Evolutionary conservation across 1,284 basidiomycete genomes (phyloP).

Genomic region (Volvariella volvacea): DNA sequence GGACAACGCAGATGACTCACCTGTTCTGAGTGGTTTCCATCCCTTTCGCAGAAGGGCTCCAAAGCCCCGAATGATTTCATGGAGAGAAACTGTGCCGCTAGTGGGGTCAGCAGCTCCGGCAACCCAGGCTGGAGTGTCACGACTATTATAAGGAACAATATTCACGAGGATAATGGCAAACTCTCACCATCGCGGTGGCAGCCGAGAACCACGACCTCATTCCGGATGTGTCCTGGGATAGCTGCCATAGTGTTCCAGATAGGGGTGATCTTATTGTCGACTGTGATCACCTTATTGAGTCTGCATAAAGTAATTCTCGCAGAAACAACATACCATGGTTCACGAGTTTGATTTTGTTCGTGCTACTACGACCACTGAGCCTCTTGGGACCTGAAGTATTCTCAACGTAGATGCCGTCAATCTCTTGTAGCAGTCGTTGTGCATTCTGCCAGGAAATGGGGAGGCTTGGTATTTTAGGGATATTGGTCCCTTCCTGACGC

Average conservation of each 20-base stretch:
- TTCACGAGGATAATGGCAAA: background rate
- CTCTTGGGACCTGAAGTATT: slow-evolving; percentile 24
- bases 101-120: slow-evolving; percentile 83
- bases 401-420: slow-evolving; percentile 28
- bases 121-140: slow-evolving; percentile 40
- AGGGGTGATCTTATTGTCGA: slow-evolving; percentile 74
- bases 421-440: slow-evolving; percentile 52
- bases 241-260: slow-evolving; percentile 87
- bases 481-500: slow-evolving; percentile 59
- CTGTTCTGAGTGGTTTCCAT: slow-evolving; percentile 87
- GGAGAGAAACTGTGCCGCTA: slow-evolving; percentile 81
- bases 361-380: slow-evolving; percentile 44
- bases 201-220: slow-evolving; percentile 84
- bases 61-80: slow-evolving; percentile 81
- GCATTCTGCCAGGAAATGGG: slow-evolving; percentile 73
- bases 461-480: slow-evolving; percentile 80
- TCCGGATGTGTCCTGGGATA: slow-evolving; percentile 83
- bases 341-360: slow-evolving; percentile 44
- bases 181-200: slow-evolving; percentile 77
- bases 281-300: slow-evolving; percentile 28
- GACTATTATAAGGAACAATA: no score
- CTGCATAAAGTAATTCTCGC: no score
- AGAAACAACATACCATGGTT: slow-evolving; percentile 47
- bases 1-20: slow-evolving; percentile 15
- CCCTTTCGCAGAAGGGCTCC: slow-evolving; percentile 66